Percentiles rank a stretch among this genome's conserved stretches.
Conservation (phyloP, 1,284 basidiomycete genomes). For the Cutaneotrichosporon cavernicola region DNA sequence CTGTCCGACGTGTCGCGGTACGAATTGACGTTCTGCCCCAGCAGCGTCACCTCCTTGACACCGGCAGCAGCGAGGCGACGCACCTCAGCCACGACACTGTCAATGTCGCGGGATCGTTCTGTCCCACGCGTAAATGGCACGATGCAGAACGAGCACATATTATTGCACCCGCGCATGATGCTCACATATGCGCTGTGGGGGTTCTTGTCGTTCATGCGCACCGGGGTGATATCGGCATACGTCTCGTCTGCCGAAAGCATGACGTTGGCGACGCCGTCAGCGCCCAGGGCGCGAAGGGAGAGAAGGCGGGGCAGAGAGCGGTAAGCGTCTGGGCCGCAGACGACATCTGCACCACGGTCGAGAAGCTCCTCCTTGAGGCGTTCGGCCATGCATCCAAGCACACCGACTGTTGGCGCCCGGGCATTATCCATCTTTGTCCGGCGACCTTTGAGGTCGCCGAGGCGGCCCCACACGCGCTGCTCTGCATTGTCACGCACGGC, state of each 20-base stretch:
- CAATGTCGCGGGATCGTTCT: slow-evolving; percentile 10
- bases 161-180: slow-evolving; percentile 16
- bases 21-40: slow-evolving; percentile 14
- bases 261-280: slow-evolving; percentile 14
- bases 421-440: background rate
- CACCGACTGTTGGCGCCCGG: slow-evolving; percentile 5
- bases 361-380: slow-evolving; percentile 13
- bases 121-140: slow-evolving; percentile 12
- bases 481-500: slow-evolving; percentile 16
- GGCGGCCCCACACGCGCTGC: slow-evolving; percentile 12
- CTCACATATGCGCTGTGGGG: slow-evolving; percentile 11
- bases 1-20: slow-evolving; percentile 13
- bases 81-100: slow-evolving; percentile 13
- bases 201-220: slow-evolving; percentile 16
- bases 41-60: slow-evolving; percentile 12
- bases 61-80: slow-evolving; percentile 6
- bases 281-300: slow-evolving; percentile 8
- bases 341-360: slow-evolving; percentile 10
- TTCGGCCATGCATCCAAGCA: slow-evolving; percentile 15
- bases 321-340: slow-evolving; percentile 14
- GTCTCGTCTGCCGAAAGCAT: slow-evolving; percentile 15
- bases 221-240: slow-evolving; percentile 14
- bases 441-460: slow-evolving; percentile 7
- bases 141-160: slow-evolving; percentile 16
- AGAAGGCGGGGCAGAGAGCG: slow-evolving; percentile 9